Conservation (phyloP, 805 yeast genomes). For the Barnettozyma sucrosica region DNA sequence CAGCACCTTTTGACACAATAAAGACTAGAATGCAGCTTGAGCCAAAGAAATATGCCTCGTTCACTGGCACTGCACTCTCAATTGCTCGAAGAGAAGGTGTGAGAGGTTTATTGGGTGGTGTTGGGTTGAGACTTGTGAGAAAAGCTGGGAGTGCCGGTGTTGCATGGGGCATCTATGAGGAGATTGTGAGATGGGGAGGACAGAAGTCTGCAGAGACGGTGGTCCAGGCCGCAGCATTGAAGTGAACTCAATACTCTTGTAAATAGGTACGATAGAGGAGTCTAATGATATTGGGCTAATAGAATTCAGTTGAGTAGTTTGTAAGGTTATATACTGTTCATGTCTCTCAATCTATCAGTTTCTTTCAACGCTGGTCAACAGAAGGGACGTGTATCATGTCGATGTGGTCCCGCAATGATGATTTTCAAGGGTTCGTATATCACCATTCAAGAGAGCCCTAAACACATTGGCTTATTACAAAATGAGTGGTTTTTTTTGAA, state of each 20-base stretch:
- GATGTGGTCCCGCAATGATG: no score
- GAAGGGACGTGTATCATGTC: no score
- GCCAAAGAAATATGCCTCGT: constrained; percentile 40
- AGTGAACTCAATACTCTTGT: background rate
- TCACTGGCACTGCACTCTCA: constrained; percentile 32
- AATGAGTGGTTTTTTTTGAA: no score
- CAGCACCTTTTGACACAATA: constrained; percentile 93
- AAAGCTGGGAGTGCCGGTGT: constrained; percentile 92
- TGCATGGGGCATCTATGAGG: constrained; percentile 97
- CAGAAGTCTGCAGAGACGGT: background rate
- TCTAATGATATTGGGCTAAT: background rate
- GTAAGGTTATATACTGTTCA: background rate
- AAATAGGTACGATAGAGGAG: background rate
- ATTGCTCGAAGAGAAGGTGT: constrained; percentile 43
- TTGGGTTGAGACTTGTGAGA: constrained; percentile 71
- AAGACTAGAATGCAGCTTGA: constrained; percentile 86
- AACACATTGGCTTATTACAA: no score
- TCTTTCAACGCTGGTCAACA: no score
- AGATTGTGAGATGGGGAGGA: constrained; percentile 44
- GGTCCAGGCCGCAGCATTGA: background rate
- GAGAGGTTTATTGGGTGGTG: constrained; percentile 69
- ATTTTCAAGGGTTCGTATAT: no score
- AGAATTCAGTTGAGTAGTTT: background rate
- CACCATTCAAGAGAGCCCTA: no score
- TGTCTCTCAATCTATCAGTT: no score